Base-by-base conservation (phyloP, 2,329 filamentous ascomycete genomes). In the Sporothrix pseudoabietina region DNA sequence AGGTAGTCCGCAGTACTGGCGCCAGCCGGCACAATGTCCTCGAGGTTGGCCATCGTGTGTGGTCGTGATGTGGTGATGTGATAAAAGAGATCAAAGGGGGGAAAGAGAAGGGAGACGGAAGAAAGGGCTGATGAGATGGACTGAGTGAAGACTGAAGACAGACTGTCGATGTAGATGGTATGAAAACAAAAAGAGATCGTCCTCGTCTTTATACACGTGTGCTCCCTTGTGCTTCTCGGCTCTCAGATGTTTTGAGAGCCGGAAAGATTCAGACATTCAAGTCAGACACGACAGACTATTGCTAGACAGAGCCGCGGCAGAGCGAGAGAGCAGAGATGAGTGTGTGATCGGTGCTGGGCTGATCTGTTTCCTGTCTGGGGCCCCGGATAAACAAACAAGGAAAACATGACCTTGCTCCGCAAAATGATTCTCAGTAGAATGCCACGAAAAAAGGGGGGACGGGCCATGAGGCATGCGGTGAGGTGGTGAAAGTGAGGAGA, bases 341-440 rank as follows among this genome's bases (percentile, higher is more conserved):
- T 57, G 55, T 57, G 55, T 35, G 35, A 57, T 57, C 26, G 26
- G 26, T 26, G 26, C 26, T 26, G 26, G 55, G 55, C 26, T 57
- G 55, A 22, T 63, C 35, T 41, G 32, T 44, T 41, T 63, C n/a
- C 32, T 63, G 59, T 63, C 59, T 63, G 59, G 59, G 59, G 59
- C 59, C 59, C 59, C 59, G 59, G 59, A 63, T 41, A 63, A 63
- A 63, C 59, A 63, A 63, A 63, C 16, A 22, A 39, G n/a, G 19
- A 63, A 41, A 16, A 26, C 26, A 57, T 57, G 55, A 26, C 26
- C 22, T 55, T 54, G 26, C 55, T 57, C 55, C 55, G 55, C 55
- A 57, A 30, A 57, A 57, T 54, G 7, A 14, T 26, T 26, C 26
- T 26, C 26, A 26, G 26, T 14, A 44, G 41, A 44, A 44, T 10